Evolutionary conservation across 2,329 filamentous ascomycete genomes (phyloP).

Genomic region (Davidsoniella virescens): DNA sequence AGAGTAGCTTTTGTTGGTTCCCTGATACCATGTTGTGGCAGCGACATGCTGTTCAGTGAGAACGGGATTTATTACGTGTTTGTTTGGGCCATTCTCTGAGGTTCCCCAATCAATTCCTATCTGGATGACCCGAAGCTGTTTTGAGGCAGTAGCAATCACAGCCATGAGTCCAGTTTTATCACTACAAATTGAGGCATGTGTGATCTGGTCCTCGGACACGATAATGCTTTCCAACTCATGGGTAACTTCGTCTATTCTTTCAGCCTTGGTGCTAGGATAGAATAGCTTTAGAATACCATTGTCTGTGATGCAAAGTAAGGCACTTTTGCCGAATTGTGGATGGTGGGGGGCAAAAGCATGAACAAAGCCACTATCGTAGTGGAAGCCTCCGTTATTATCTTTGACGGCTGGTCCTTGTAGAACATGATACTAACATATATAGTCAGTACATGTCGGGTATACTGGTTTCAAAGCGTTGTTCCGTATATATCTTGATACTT

Average conservation of each 20-base stretch:
- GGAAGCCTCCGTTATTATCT: constrained; percentile 33
- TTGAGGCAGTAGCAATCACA: constrained; percentile 50
- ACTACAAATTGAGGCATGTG: constrained; percentile 60
- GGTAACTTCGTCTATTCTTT: constrained; percentile 51
- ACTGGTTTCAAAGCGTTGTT: background rate
- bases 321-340: constrained; percentile 52
- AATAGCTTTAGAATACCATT: constrained; percentile 59
- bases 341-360: constrained; percentile 58
- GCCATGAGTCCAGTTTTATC: constrained; percentile 58
- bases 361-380: constrained; percentile 50
- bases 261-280: constrained; percentile 55
- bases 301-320: constrained; percentile 60
- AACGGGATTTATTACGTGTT: constrained; percentile 32
- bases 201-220: constrained; percentile 58
- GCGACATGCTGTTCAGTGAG: constrained; percentile 41
- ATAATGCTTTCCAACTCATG: constrained; percentile 60
- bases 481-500: constrained; percentile 4
- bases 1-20: constrained; percentile 25
- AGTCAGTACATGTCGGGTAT: background rate
- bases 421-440: constrained; percentile 18
- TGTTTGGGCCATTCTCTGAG: constrained; percentile 37
- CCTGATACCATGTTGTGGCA: constrained; percentile 39
- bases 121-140: constrained; percentile 58
- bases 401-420: constrained; percentile 48
- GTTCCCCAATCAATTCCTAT: constrained; percentile 60